Conservation (phyloP, 2,329 filamentous ascomycete species). For the Diaporthe humulicola region DNA sequence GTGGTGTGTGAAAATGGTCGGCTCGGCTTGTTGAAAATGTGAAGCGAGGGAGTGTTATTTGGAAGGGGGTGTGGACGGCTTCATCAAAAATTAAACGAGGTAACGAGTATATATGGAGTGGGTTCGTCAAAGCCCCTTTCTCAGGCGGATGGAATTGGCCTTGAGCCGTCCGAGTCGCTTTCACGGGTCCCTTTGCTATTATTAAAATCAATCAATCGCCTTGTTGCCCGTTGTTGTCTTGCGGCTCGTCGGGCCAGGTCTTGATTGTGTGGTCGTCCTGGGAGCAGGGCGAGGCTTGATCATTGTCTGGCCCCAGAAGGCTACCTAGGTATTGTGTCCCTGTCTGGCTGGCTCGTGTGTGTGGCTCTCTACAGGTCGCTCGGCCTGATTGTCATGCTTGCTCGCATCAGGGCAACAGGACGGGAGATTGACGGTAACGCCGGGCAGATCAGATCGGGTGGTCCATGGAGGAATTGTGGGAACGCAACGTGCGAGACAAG, state of each 20-base stretch:
- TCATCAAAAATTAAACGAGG: slow-evolving; percentile 31
- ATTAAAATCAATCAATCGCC: slow-evolving; percentile 15
- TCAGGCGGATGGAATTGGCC: slow-evolving; percentile 22
- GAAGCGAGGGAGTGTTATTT: slow-evolving; percentile 18
- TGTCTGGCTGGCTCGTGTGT: not conserved
- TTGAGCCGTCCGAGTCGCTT: slow-evolving; percentile 27
- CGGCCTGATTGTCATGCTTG: slow-evolving; percentile 9
- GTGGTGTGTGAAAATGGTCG: slow-evolving; percentile 5
- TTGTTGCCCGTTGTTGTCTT: slow-evolving; percentile 15
- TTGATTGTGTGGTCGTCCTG: slow-evolving; percentile 9
- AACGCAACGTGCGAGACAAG: slow-evolving; percentile 24
- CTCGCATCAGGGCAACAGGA: slow-evolving; percentile 24
- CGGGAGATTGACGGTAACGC: slow-evolving; percentile 26
- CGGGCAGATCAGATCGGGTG: slow-evolving; percentile 22
- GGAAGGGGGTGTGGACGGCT: slow-evolving; percentile 17
- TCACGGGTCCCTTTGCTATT: slow-evolving; percentile 11
- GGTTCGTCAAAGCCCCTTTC: slow-evolving; percentile 30
- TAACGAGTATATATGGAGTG: slow-evolving; percentile 33
- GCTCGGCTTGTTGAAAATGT: slow-evolving; percentile 1
- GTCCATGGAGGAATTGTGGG: slow-evolving; percentile 4
- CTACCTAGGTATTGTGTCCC: slow-evolving; percentile 1
- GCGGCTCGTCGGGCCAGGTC: not conserved
- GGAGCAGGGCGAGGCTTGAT: slow-evolving; percentile 5
- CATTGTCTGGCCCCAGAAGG: slow-evolving; percentile 22
- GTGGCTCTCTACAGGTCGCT: not conserved